A percentile compares a stretch with the other conserved stretches of the same genome.
phyloP scores from a whole-genome alignment of 805 yeast genomes.

The Yarrowia sp. region DNA sequence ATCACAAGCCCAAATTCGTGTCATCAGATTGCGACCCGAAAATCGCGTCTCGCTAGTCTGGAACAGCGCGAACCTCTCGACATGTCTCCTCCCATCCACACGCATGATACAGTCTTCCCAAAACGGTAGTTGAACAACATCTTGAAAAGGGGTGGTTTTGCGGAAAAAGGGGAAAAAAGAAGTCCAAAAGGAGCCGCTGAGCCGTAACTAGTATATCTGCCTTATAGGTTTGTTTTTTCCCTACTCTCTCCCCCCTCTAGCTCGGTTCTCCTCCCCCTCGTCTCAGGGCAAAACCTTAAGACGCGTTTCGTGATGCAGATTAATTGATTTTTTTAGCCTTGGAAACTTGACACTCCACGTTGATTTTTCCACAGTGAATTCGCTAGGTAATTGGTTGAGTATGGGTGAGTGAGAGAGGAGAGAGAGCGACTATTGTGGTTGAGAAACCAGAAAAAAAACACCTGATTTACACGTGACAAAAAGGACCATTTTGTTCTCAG shows the following conservation, averaged over 20 bases:
- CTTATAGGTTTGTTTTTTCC: too few species aligned
- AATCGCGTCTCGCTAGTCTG: not conserved
- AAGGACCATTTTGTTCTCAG: not conserved
- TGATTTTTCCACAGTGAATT: conserved; percentile 10
- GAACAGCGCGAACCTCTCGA: not conserved
- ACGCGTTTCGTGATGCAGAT: conserved; percentile 15
- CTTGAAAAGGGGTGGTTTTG: too few species aligned
- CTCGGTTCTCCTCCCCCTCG: not conserved
- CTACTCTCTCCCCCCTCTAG: not conserved
- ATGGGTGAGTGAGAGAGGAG: conserved; percentile 10
- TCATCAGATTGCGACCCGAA: too few species aligned
- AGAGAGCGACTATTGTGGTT: too few species aligned
- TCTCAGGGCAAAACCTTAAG: conserved; percentile 1
- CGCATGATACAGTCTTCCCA: conserved; percentile 3
- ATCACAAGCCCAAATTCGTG: too few species aligned
- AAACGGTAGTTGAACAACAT: not conserved
- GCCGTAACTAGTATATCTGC: too few species aligned
- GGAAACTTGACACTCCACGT: not conserved
- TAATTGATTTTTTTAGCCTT: conserved; percentile 14
- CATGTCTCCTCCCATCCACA: not conserved
- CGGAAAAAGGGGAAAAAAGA: too few species aligned
- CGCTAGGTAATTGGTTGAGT: conserved; percentile 17
- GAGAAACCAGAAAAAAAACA: too few species aligned
- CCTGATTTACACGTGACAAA: not conserved
- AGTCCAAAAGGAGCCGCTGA: too few species aligned